Percentiles rank a stretch among this genome's conserved stretches.
Conservation (phyloP, 768 basidiomycete species). For the Xerocomellus intermedius region DNA sequence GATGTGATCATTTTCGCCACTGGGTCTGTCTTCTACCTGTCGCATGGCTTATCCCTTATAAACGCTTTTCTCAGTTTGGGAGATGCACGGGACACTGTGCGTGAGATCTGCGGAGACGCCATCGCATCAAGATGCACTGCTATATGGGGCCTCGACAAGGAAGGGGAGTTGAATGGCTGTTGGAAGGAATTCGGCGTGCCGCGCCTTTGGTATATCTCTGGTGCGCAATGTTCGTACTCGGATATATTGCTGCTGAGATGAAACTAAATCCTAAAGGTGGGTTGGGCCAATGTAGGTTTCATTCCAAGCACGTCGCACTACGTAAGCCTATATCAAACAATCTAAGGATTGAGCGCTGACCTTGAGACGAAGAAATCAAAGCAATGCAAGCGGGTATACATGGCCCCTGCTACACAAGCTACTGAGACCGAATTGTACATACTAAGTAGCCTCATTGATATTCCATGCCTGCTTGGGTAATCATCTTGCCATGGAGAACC, state of each 20-base stretch:
- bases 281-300: constrained; percentile 2
- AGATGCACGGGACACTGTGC: constrained; percentile 38
- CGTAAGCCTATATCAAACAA: constrained; percentile 4
- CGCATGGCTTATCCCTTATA: background rate
- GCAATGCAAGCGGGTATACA: constrained; percentile 15
- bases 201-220: constrained; percentile 1
- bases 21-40: constrained; percentile 1
- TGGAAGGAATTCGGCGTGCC: constrained; percentile 21
- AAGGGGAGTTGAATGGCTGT: constrained; percentile 54
- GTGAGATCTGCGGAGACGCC: constrained; percentile 44
- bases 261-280: background rate
- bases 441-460: background rate
- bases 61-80: constrained; percentile 37
- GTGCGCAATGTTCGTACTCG: background rate
- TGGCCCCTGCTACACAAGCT: background rate
- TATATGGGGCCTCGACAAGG: constrained; percentile 59
- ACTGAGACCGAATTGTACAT: background rate
- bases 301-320: constrained; percentile 9
- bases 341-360: background rate
- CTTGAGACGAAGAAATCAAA: constrained; percentile 12
- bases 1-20: constrained; percentile 29
- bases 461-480: background rate
- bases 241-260: background rate
- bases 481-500: background rate
- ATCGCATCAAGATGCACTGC: constrained; percentile 42